These are phyloP conservation scores for Chernovozyma sophiae-reginae DNA, from an alignment of 1,139 yeast genomes.

Conservation along the genomic window DNA sequence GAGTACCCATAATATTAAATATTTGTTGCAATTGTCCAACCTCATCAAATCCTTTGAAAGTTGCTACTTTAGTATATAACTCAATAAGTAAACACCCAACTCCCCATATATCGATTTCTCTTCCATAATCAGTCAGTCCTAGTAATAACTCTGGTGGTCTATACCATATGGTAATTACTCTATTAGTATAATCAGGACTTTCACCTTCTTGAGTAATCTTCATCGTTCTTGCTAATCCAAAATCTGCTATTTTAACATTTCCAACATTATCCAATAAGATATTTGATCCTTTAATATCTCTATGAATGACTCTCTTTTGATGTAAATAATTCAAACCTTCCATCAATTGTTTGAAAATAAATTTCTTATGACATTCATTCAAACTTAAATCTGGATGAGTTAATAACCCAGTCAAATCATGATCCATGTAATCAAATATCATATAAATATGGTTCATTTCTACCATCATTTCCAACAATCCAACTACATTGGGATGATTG, in stretches of 20 bases:
- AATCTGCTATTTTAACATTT: conserved; percentile 80
- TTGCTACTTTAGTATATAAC: conserved; percentile 67
- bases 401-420: conserved; percentile 84
- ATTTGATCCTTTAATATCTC: conserved; percentile 94
- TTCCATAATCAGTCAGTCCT: conserved; percentile 86
- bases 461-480: conserved; percentile 85
- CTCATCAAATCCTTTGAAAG: conserved; percentile 88
- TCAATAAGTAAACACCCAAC: conserved; percentile 89
- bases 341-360: conserved; percentile 68
- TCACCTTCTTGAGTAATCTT: conserved; percentile 48
- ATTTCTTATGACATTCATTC: conserved; percentile 67
- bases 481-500: conserved; percentile 76
- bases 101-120: conserved; percentile 97
- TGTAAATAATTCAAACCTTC: conserved; percentile 83
- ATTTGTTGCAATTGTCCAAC: conserved; percentile 76
- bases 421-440: conserved; percentile 93
- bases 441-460: conserved; percentile 75
- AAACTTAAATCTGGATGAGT: conserved; percentile 70
- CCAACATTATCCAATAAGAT: conserved; percentile 74
- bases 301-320: conserved; percentile 72
- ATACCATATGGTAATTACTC: conserved; percentile 96
- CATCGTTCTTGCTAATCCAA: conserved; percentile 88
- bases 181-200: conserved; percentile 77
- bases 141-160: conserved; percentile 91
- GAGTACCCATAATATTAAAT: conserved; percentile 84